These are phyloP conservation scores for Mrakiaceae sp. DNA, from an alignment of 1,284 basidiomycete species.

Conservation along the genomic window DNA sequence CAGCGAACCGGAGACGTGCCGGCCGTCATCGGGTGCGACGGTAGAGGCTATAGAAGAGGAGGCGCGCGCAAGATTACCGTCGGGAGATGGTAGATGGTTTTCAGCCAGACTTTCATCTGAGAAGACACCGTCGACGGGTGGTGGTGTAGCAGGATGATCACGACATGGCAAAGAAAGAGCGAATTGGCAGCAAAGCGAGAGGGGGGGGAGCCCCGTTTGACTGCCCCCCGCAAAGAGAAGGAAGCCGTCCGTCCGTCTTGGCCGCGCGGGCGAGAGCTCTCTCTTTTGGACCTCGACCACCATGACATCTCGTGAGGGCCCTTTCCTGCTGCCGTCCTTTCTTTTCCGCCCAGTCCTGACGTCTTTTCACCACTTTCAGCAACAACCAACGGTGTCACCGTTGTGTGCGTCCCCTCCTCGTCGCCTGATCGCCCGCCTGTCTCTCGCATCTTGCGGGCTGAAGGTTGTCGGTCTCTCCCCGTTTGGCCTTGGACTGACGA, in stretches of 20 bases:
- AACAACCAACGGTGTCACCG: not conserved
- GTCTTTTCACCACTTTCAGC: too few species aligned
- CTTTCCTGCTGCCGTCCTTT: not conserved
- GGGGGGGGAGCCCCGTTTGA: too few species aligned
- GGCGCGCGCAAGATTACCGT: too few species aligned
- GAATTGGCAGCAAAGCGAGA: too few species aligned
- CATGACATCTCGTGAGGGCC: not conserved
- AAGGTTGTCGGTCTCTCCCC: not conserved
- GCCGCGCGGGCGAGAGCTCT: not conserved
- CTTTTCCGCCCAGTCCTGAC: not conserved
- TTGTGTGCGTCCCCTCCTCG: not conserved
- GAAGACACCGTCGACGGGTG: too few species aligned
- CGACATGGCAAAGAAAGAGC: not conserved
- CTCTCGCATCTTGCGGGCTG: not conserved
- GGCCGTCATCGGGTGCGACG: too few species aligned
- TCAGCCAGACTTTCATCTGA: too few species aligned
- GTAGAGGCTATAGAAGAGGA: too few species aligned
- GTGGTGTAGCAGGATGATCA: not conserved
- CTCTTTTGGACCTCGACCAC: not conserved
- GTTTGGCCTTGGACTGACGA: not conserved
- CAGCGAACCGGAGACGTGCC: too few species aligned
- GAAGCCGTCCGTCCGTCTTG: not conserved
- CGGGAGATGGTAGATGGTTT: too few species aligned
- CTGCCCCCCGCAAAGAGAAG: too few species aligned
- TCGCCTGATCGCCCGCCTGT: not conserved